phyloP scores from a whole-genome alignment of 2,329 filamentous ascomycete species.

The Pseudogymnoascus sp. region DNA sequence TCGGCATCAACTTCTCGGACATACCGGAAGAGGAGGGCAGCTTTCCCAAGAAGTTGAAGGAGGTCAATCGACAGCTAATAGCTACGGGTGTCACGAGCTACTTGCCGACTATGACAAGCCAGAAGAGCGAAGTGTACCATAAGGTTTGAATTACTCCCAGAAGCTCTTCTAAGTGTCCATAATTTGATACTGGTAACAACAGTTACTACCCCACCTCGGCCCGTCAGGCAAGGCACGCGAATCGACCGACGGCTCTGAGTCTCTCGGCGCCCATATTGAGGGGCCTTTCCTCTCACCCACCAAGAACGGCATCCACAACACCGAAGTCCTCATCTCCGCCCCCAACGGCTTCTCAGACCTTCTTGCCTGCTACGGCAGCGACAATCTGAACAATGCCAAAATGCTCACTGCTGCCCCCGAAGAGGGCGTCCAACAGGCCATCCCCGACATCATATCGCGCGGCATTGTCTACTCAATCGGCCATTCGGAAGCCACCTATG shows the following conservation, averaged over 20 bases:
- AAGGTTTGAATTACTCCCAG: conserved; percentile 39
- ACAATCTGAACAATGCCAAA: conserved; percentile 54
- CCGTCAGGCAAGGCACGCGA: conserved; percentile 56
- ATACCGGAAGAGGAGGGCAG: conserved; percentile 57
- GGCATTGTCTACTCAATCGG: conserved; percentile 75
- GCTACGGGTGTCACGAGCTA: conserved; percentile 82
- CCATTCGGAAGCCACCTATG: conserved; percentile 81
- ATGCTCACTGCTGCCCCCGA: conserved; percentile 87
- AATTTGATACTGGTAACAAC: conserved; percentile 12
- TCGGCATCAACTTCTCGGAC: conserved; percentile 85
- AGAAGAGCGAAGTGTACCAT: conserved; percentile 73
- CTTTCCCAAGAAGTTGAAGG: conserved; percentile 62
- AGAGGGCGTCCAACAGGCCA: conserved; percentile 57
- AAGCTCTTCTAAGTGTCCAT: not conserved
- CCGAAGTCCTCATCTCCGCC: conserved; percentile 59
- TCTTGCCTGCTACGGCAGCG: conserved; percentile 61
- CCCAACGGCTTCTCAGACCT: conserved; percentile 56
- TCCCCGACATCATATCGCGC: conserved; percentile 53
- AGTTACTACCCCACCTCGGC: conserved; percentile 68
- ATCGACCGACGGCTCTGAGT: conserved; percentile 68
- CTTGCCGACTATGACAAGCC: conserved; percentile 76
- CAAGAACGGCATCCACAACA: conserved; percentile 82
- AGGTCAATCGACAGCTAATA: conserved; percentile 64
- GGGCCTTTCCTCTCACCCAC: conserved; percentile 77
- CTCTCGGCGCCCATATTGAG: conserved; percentile 83